A percentile compares a stretch with the other conserved stretches of the same genome.
Conservation (phyloP, 345 rosid species). For the Physaria fendleri region DNA sequence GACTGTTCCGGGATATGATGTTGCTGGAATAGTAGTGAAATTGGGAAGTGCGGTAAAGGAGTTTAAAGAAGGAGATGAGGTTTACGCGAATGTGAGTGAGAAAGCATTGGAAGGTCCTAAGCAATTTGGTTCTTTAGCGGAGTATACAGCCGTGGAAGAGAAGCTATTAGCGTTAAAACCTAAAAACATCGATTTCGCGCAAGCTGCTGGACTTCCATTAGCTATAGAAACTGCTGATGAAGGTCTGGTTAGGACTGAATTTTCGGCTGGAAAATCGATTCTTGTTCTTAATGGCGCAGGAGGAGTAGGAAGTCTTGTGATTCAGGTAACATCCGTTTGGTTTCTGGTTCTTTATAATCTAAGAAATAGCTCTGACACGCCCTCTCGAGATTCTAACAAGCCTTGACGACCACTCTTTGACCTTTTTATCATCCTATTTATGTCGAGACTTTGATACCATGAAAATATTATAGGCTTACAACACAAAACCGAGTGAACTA, state of each 20-base stretch:
- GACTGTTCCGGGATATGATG: conserved; percentile 97
- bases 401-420: too few relatives aligned
- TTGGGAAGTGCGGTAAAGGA: conserved; percentile 67
- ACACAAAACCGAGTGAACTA: too few relatives aligned
- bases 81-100: conserved; percentile 85
- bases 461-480: too few relatives aligned
- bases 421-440: too few relatives aligned
- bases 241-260: conserved; percentile 73
- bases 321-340: conserved; percentile 57
- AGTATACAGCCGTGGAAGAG: conserved; percentile 87
- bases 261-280: conserved; percentile 74
- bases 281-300: conserved; percentile 88
- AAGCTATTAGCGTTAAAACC: conserved; percentile 78
- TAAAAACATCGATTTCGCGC: conserved; percentile 63
- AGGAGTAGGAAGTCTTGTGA: conserved; percentile 91
- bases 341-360: not conserved
- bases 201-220: conserved; percentile 89
- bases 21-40: conserved; percentile 82
- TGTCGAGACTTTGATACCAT: too few relatives aligned
- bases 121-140: conserved; percentile 81
- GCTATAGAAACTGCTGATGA: conserved; percentile 83
- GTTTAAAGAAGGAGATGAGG: conserved; percentile 80
- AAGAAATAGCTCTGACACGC: too few relatives aligned
- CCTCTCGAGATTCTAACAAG: too few relatives aligned
- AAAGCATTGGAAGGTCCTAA: conserved; percentile 88